These are phyloP conservation scores for Beauveria rudraprayagi DNA, from an alignment of 2,329 filamentous ascomycete genomes.

Conservation along the genomic window DNA sequence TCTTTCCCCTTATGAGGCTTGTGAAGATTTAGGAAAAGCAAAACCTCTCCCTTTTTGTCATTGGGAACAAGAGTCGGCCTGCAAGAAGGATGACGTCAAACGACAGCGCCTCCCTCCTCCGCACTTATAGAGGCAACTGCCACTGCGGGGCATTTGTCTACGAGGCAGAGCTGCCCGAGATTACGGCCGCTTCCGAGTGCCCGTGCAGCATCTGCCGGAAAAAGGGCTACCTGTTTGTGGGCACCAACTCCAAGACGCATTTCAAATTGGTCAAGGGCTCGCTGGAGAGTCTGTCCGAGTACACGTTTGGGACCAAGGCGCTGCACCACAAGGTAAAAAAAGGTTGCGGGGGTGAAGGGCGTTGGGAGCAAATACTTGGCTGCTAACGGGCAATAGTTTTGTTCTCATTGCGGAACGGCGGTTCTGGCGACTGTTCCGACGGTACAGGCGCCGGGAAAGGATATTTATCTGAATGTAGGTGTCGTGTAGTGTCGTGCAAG, in stretches of 20 bases:
- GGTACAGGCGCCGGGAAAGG: constrained; percentile 20
- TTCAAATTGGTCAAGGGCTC: constrained; percentile 41
- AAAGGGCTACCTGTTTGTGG: constrained; percentile 36
- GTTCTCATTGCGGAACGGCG: constrained; percentile 39
- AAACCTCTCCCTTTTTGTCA: too few species aligned
- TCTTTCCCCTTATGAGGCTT: too few species aligned
- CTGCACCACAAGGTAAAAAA: constrained; percentile 33
- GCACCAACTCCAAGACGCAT: constrained; percentile 21
- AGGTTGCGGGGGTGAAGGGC: neutral
- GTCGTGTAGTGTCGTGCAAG: too few species aligned
- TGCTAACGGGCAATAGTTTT: constrained; percentile 35
- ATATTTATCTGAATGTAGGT: constrained; percentile 36
- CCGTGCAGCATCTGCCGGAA: constrained; percentile 59
- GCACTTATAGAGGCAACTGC: constrained; percentile 49
- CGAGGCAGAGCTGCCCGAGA: constrained; percentile 44
- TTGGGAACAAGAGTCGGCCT: too few species aligned
- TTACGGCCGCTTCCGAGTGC: constrained; percentile 48
- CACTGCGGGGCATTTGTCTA: constrained; percentile 49
- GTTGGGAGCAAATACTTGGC: neutral
- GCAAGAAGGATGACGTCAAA: neutral
- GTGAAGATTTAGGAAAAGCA: neutral
- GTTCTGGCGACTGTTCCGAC: constrained; percentile 25
- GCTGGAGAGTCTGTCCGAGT: constrained; percentile 31
- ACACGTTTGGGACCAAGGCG: constrained; percentile 33
- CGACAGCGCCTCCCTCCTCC: constrained; percentile 11